A percentile compares a stretch with the other conserved stretches of the same genome.
Evolutionary conservation across 2,329 filamentous ascomycete species (phyloP).

Genomic region (Aspergillus sp.): DNA sequence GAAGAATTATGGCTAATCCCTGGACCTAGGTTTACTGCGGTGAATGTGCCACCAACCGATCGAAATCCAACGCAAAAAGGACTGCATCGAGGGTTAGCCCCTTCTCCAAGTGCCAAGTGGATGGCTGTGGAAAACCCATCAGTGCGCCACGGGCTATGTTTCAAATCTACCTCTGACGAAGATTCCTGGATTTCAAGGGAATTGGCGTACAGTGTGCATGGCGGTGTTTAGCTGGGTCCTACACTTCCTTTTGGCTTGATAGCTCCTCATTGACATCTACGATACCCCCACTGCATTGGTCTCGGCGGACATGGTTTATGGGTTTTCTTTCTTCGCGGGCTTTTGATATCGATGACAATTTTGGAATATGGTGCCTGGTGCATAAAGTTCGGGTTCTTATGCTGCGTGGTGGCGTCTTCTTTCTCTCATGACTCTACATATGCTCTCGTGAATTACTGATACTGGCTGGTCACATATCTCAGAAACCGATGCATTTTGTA

Average conservation of each 20-base stretch:
- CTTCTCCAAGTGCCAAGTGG: constrained; percentile 46
- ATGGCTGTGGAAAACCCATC: constrained; percentile 41
- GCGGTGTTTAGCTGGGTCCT: constrained; percentile 2
- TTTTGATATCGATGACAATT: constrained; percentile 6
- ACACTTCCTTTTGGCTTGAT: constrained; percentile 2
- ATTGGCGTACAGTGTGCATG: background rate
- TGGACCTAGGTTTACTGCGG: constrained; percentile 47
- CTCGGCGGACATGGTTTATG: constrained; percentile 4
- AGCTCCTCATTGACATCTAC: constrained; percentile 7
- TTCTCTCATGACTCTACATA: background rate
- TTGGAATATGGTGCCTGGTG: background rate
- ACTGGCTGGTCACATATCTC: background rate
- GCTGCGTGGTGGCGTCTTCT: background rate
- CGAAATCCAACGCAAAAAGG: constrained; percentile 35
- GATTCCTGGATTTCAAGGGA: constrained; percentile 5
- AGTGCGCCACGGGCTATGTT: constrained; percentile 43
- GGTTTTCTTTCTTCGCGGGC: background rate
- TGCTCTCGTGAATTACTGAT: too few relatives aligned
- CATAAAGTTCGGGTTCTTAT: background rate
- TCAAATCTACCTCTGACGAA: constrained; percentile 46
- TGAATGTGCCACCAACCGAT: constrained; percentile 44
- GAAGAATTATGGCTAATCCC: constrained; percentile 7
- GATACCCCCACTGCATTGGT: constrained; percentile 19
- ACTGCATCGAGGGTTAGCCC: constrained; percentile 30
- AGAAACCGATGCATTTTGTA: constrained; percentile 17